A percentile compares a stretch with the other conserved stretches of the same genome.
Conservation (phyloP, 75 land plant species). For the Sequoiadendron giganteum region DNA sequence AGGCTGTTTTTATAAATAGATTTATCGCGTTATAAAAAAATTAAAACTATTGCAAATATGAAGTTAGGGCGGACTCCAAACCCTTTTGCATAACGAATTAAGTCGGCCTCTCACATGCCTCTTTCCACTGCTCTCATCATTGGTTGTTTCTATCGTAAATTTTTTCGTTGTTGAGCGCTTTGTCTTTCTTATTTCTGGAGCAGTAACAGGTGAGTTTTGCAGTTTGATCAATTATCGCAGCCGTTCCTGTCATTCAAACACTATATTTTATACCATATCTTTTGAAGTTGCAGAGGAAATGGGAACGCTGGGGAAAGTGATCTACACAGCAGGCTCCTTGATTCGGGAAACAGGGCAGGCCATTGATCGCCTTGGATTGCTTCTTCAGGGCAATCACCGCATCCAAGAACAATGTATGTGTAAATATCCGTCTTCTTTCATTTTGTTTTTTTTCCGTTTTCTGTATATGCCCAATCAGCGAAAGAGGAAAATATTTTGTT, state of each 20-base stretch:
- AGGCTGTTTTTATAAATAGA: too few species aligned
- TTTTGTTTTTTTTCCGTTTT: neutral
- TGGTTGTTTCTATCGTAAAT: too few species aligned
- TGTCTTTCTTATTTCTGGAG: neutral
- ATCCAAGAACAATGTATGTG: constrained; percentile 55
- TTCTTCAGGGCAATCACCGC: constrained; percentile 71
- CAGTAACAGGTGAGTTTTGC: neutral
- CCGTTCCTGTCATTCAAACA: neutral
- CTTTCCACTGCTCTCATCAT: too few species aligned
- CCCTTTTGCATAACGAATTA: too few species aligned
- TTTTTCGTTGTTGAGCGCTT: neutral
- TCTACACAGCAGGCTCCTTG: constrained; percentile 85
- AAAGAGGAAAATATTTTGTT: neutral
- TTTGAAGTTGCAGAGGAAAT: constrained; percentile 17
- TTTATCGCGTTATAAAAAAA: too few species aligned
- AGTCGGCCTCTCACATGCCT: too few species aligned
- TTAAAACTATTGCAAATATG: too few species aligned
- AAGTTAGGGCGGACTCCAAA: too few species aligned
- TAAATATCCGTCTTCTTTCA: neutral
- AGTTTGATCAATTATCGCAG: neutral
- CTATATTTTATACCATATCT: neutral
- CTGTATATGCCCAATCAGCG: neutral
- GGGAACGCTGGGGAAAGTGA: constrained; percentile 63
- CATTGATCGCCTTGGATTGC: constrained; percentile 88
- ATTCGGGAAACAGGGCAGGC: constrained; percentile 90